Conservation (phyloP, 1,139 yeast genomes). For the Pichia kudriavzevii region DNA sequence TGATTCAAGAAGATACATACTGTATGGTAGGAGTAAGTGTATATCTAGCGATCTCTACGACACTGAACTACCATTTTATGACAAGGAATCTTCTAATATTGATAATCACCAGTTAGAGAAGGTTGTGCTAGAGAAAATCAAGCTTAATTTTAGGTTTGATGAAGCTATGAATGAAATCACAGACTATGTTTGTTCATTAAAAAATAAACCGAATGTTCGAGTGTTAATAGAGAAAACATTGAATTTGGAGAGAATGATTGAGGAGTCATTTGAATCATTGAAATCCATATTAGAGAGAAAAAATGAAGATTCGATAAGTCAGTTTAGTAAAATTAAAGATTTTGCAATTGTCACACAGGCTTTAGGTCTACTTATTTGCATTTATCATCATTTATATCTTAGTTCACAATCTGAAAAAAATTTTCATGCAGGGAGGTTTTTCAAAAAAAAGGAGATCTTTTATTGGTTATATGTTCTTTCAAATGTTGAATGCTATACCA, state of each 20-base stretch:
- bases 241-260: slow-evolving; percentile 15
- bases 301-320: slow-evolving; percentile 13
- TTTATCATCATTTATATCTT: slow-evolving; percentile 23
- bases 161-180: slow-evolving; percentile 15
- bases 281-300: slow-evolving; percentile 16
- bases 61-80: slow-evolving; percentile 31
- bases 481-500: slow-evolving; percentile 19
- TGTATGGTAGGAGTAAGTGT: slow-evolving; percentile 36
- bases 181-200: slow-evolving; percentile 18
- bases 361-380: slow-evolving; percentile 20
- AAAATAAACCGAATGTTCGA: slow-evolving; percentile 16
- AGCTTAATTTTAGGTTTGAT: slow-evolving; percentile 15
- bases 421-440: slow-evolving; percentile 17
- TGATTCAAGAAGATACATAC: slow-evolving; percentile 32
- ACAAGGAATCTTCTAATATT: slow-evolving; percentile 19
- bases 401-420: slow-evolving; percentile 21
- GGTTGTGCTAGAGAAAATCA: slow-evolving; percentile 19
- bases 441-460: slow-evolving; percentile 14
- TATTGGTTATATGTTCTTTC: slow-evolving; percentile 18
- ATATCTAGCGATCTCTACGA: slow-evolving; percentile 32
- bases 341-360: slow-evolving; percentile 20
- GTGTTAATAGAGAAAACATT: slow-evolving; percentile 14
- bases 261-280: slow-evolving; percentile 16
- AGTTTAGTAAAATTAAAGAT: slow-evolving; percentile 19
- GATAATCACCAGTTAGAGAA: slow-evolving; percentile 23